phyloP scores from a whole-genome alignment of 1,139 yeast species.

The Geotrichum siamense region DNA sequence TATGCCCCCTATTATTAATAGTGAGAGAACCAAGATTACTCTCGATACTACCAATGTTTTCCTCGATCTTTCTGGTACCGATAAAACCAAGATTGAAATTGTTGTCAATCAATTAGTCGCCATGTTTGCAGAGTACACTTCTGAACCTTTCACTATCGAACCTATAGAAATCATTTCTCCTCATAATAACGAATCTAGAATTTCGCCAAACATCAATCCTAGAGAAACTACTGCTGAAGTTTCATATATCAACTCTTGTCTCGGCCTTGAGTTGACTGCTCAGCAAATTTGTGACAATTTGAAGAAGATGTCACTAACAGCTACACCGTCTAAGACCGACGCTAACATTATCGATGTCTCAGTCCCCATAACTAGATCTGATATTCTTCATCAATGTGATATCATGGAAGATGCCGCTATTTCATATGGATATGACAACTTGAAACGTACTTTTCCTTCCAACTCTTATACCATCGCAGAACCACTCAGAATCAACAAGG shows the following conservation, averaged over 20 bases:
- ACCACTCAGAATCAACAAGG: constrained; percentile 84
- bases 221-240: constrained; percentile 70
- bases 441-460: constrained; percentile 73
- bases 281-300: constrained; percentile 64
- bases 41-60: constrained; percentile 80
- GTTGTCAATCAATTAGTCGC: constrained; percentile 90
- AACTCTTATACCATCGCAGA: constrained; percentile 76
- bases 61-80: constrained; percentile 93
- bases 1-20: constrained; percentile 94
- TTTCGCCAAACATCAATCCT: constrained; percentile 65
- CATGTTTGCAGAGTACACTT: constrained; percentile 79
- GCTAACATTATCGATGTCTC: constrained; percentile 55
- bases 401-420: constrained; percentile 98
- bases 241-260: constrained; percentile 81
- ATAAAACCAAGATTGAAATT: constrained; percentile 83
- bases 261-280: constrained; percentile 68
- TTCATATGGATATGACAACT: constrained; percentile 89
- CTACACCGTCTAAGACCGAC: constrained; percentile 46
- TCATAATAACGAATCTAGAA: constrained; percentile 71
- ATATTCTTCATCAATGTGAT: constrained; percentile 94
- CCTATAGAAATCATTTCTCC: constrained; percentile 80
- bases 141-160: constrained; percentile 65
- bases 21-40: constrained; percentile 82
- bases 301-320: constrained; percentile 72
- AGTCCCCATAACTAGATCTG: constrained; percentile 92